These are phyloP conservation scores for Rhizoclosmatium globosum DNA, from an alignment of 192 early-diverging fungal genomes.

Conservation along the genomic window DNA sequence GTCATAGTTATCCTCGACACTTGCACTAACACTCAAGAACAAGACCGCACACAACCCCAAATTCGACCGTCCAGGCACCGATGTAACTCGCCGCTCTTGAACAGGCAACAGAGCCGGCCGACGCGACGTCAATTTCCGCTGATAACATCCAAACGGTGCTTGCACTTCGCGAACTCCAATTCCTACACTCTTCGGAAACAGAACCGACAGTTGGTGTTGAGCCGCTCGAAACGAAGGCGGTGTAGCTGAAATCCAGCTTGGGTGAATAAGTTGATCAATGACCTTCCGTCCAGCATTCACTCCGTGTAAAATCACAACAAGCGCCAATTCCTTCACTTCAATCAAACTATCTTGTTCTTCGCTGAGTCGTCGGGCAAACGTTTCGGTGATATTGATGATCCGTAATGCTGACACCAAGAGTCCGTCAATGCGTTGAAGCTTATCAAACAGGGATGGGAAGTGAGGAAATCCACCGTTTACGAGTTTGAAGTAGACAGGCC, in stretches of 20 bases:
- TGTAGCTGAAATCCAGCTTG: background rate
- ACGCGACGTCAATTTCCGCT: constrained; percentile 5
- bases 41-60: no score
- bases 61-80: no score
- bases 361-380: no score
- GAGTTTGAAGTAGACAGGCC: background rate
- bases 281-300: background rate
- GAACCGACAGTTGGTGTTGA: constrained; percentile 13
- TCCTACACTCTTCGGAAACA: constrained; percentile 9
- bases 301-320: background rate
- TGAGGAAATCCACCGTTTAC: no score
- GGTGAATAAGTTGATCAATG: background rate
- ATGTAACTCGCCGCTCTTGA: background rate
- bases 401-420: background rate
- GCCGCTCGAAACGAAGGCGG: background rate
- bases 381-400: no score
- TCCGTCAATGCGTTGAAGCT: no score
- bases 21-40: background rate
- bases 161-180: constrained; percentile 17
- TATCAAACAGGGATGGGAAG: no score
- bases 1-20: background rate
- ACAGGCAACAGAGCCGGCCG: constrained; percentile 3
- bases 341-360: no score
- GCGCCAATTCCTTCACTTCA: background rate
- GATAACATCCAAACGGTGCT: constrained; percentile 6